phyloP scores from a whole-genome alignment of 2,329 filamentous ascomycete genomes.

The Penicillium sp. region DNA sequence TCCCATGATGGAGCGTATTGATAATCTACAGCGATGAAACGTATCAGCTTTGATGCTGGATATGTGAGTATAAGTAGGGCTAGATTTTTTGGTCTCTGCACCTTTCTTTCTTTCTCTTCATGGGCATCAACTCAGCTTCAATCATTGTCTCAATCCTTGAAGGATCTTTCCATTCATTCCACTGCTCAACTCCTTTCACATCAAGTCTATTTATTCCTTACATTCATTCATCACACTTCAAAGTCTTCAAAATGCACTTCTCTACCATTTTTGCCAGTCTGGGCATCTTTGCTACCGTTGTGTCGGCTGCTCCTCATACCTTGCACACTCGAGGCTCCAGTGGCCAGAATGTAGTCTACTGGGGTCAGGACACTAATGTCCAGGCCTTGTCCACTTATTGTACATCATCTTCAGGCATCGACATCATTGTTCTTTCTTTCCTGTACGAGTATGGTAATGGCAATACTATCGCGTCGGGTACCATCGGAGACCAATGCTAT shows the following conservation, averaged over 20 bases:
- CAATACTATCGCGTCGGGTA: constrained; percentile 44
- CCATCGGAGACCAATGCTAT: constrained; percentile 46
- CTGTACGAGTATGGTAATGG: constrained; percentile 46
- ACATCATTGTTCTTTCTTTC: constrained; percentile 52
- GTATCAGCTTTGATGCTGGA: background rate
- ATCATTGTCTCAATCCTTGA: background rate
- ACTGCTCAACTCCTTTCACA: background rate
- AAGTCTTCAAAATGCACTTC: constrained; percentile 3
- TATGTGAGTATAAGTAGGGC: background rate
- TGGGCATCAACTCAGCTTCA: background rate
- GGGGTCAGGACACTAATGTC: constrained; percentile 38
- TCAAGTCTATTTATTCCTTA: background rate
- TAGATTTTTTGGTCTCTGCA: too few relatives aligned
- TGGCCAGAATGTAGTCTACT: constrained; percentile 41
- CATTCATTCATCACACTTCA: background rate
- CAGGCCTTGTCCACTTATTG: constrained; percentile 43
- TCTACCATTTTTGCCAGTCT: background rate
- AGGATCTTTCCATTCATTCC: constrained; percentile 1
- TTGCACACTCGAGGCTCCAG: constrained; percentile 4
- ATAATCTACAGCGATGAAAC: background rate
- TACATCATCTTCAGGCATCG: constrained; percentile 43
- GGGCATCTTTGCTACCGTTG: constrained; percentile 1
- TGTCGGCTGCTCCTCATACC: constrained; percentile 9
- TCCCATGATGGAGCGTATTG: background rate
- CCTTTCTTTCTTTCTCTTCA: background rate